Percentiles rank a stretch among this genome's conserved stretches.
phyloP scores from a whole-genome alignment of 148 eudicot species.

The Rhododendron kiyosumense region DNA sequence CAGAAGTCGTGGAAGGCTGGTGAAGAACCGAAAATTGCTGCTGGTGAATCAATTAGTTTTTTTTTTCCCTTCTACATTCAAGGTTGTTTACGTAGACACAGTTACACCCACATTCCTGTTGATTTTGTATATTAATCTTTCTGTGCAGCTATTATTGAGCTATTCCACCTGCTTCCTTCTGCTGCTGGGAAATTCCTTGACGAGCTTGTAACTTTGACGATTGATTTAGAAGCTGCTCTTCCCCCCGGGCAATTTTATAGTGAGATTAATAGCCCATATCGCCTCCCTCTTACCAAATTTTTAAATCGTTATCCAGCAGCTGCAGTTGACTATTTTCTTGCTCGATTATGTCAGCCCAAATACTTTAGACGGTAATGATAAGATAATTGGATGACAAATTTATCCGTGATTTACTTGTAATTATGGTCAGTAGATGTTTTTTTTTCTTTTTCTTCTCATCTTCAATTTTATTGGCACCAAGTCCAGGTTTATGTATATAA shows the following conservation, averaged over 20 bases:
- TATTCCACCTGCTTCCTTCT: slow-evolving; percentile 89
- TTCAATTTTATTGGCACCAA: not conserved
- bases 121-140: slow-evolving; percentile 7
- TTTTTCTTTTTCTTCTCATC: slow-evolving; percentile 4
- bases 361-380: slow-evolving; percentile 72
- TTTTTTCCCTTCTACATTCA: not conserved
- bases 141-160: slow-evolving; percentile 90
- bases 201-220: slow-evolving; percentile 91
- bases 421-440: not conserved
- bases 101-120: not conserved
- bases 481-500: slow-evolving; percentile 87
- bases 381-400: not conserved
- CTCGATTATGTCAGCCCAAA: slow-evolving; percentile 81
- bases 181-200: slow-evolving; percentile 97
- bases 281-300: slow-evolving; percentile 89
- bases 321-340: slow-evolving; percentile 92
- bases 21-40: slow-evolving; percentile 98
- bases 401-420: not conserved
- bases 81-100: not conserved
- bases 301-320: slow-evolving; percentile 77
- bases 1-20: slow-evolving; percentile 97
- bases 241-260: slow-evolving; percentile 91
- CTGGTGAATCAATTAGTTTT: slow-evolving; percentile 42
- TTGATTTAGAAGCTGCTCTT: slow-evolving; percentile 91
- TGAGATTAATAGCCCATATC: slow-evolving; percentile 96